Evolutionary conservation across 2,329 filamentous ascomycete species (phyloP), one percentile per base, ranked within the genome.

Genomic region (Cladosporium colombiae): DNA sequence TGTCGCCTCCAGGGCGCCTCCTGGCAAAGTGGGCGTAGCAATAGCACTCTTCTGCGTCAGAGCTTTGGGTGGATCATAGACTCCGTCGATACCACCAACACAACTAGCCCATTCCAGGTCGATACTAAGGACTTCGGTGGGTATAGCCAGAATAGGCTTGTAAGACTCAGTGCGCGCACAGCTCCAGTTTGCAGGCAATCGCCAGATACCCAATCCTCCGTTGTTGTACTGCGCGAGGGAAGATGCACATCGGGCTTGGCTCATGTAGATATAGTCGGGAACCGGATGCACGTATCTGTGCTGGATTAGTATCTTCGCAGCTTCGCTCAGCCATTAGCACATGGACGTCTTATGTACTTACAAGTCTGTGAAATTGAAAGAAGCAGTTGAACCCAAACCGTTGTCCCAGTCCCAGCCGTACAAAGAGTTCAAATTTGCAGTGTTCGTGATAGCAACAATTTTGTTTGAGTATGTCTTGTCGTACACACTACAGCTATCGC

Each of bases 401-500:
- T 64, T 58, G 25, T 50, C 13, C 3, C 35, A 11, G 21, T 25
- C 25, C 50, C 52, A 64, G 10, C 62, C 62, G 6, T 57, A 55
- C 2, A 65, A 6, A 0, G 63, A 65, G 21, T 65, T 68, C 5
- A 69, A 40, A 37, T 68, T 65, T 8, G 35, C 33, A 2, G 65
- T 64, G 14, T 60, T 50, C 40, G 59, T 64, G 29, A 71, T 63
- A 3, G 68, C 68, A 0, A 71, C 27, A 27, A 70, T 53, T 2
- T 69, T 57, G 1, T 64, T 57, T 14, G 57, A 64, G 27, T 69
- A 62, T 0, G 56, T 64, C n/a, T 27, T 56, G 33, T 68, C 68
- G 49, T 68, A 60, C 5, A 46, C 33, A 23, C 35, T 50, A 57
- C 70, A 72, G 6, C 37, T 56, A 33, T 70, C 56, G 1, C 50